Evolutionary conservation across 495 filamentous ascomycete species (phyloP).

Genomic region (Podospora tetraspora): DNA sequence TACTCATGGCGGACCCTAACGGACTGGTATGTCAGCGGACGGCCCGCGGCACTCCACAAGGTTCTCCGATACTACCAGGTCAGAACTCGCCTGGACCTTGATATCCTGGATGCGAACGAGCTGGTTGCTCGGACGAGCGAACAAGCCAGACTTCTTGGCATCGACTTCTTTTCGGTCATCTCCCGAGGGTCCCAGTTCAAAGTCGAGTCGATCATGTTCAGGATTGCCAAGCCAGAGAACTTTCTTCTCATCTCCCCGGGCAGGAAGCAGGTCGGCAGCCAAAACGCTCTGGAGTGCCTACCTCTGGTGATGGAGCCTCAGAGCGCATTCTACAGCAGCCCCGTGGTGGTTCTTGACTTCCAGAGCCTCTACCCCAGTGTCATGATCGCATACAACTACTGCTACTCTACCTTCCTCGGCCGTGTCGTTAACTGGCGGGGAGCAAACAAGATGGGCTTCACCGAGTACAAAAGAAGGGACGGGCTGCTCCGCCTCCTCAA

Average conservation of each 20-base stretch:
- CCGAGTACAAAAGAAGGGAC: conserved; percentile 70
- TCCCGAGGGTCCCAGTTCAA: conserved; percentile 95
- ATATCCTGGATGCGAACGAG: conserved; percentile 89
- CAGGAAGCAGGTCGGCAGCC: conserved; percentile 82
- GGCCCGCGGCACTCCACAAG: conserved; percentile 63
- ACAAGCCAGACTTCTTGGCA: conserved; percentile 85
- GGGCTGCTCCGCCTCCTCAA: conserved; percentile 72
- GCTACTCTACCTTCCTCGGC: conserved; percentile 94
- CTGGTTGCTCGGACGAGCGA: conserved; percentile 86
- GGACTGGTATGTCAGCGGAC: conserved; percentile 67
- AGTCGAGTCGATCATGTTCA: conserved; percentile 97
- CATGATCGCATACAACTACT: conserved; percentile 99
- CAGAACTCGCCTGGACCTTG: conserved; percentile 75
- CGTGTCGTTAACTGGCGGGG: conserved; percentile 80
- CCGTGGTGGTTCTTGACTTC: conserved; percentile 88
- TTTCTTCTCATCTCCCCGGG: conserved; percentile 86
- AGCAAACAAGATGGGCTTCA: conserved; percentile 91
- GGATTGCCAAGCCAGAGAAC: conserved; percentile 95
- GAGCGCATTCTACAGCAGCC: conserved; percentile 88
- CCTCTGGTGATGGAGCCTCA: conserved; percentile 98
- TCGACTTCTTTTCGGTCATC: conserved; percentile 95
- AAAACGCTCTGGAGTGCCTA: conserved; percentile 92
- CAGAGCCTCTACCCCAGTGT: conserved; percentile 94
- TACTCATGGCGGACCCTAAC: conserved; percentile 76
- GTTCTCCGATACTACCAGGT: conserved; percentile 72